Percentiles rank a stretch among this genome's conserved stretches.
Evolutionary conservation across 2,329 filamentous ascomycete species (phyloP).

Genomic region (Colletotrichum eremochloae): DNA sequence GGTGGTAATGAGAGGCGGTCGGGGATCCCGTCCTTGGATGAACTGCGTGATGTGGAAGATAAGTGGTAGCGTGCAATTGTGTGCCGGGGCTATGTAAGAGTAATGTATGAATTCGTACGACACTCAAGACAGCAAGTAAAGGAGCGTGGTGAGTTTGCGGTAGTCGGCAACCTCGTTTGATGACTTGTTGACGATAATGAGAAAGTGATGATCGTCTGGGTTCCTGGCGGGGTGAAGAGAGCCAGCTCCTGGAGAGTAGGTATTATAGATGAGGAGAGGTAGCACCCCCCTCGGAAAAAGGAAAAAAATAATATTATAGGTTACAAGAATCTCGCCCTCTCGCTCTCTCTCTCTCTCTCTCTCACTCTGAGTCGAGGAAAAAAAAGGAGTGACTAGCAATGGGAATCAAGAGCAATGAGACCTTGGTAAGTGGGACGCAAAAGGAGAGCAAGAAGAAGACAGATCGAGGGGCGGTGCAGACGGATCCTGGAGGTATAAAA

Average conservation of each 20-base stretch:
- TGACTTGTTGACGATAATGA: slow-evolving; percentile 48
- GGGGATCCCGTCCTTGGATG: slow-evolving; percentile 41
- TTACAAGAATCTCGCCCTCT: slow-evolving; percentile 42
- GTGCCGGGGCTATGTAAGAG: slow-evolving; percentile 5
- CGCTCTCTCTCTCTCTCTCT: background rate
- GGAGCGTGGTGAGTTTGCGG: slow-evolving; percentile 59
- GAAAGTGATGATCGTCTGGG: slow-evolving; percentile 51
- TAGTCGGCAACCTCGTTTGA: slow-evolving; percentile 58
- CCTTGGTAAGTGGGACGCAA: slow-evolving; percentile 58
- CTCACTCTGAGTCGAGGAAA: slow-evolving; percentile 44
- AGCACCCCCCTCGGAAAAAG: slow-evolving; percentile 50
- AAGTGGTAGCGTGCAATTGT: background rate
- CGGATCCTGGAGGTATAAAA: slow-evolving; percentile 66
- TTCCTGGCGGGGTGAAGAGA: slow-evolving; percentile 62
- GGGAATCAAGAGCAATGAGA: slow-evolving; percentile 53
- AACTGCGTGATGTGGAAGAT: slow-evolving; percentile 3
- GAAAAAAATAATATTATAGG: slow-evolving; percentile 48
- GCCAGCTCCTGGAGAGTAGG: slow-evolving; percentile 62
- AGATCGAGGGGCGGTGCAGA: slow-evolving; percentile 63
- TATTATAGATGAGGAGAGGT: slow-evolving; percentile 59
- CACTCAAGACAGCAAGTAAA: slow-evolving; percentile 47
- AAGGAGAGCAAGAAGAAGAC: slow-evolving; percentile 56
- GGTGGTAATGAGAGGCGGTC: slow-evolving; percentile 44
- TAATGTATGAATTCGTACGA: slow-evolving; percentile 44
- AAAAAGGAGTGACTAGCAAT: slow-evolving; percentile 66